Evolutionary conservation across 129 eudicot species (phyloP), one percentile per base, ranked within the genome.

Genomic region (Solidago caesia): DNA sequence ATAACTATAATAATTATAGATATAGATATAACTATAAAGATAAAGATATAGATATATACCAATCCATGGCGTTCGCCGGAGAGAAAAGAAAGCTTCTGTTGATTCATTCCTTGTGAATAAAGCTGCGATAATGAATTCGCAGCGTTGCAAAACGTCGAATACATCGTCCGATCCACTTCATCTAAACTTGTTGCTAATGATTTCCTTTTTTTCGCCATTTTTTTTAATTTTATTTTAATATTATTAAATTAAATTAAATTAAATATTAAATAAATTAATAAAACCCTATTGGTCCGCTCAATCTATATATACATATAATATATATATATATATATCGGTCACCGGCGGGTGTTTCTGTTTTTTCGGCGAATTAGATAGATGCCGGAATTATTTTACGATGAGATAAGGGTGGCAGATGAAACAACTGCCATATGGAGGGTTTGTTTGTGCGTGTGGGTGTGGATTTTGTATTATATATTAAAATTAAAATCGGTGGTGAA

Each of bases 41-140:
- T 49, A 56, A 4, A 56, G 14, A 61, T 10, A 8, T 27, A 39
- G 16, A 33, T 77, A 5, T 44, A 59, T 72, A 86, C 90, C 87
- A 82, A 75, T 55, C 83, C 87, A 65, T 87, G 91, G 25, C 88
- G 91, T 87, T 87, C 91, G 52, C 91, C 91, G 62, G 91, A 80
- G 27, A 78, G 84, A 43, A 84, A 87, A 6, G 91, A 84, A 21
- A 87, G 84, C 52, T 72, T 79, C 57, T 87, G 88, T 15, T 83
- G 88, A 73, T 71, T 75, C 79, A 81, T 79, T 42, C 86, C 76
- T 48, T 84, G 88, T 1, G 91, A 81, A 71, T 87, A 87, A 67
- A 87, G 88, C 84, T 81, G 91, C 16, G 91, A 87, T 25, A 87
- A 78, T 39, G 88, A 87, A 48, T 84, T 87, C 9, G 91, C 91